Percentiles rank a stretch among this genome's conserved stretches.
These are phyloP conservation scores for Ogataea haglerorum DNA, from an alignment of 805 yeast genomes.

Conservation along the genomic window DNA sequence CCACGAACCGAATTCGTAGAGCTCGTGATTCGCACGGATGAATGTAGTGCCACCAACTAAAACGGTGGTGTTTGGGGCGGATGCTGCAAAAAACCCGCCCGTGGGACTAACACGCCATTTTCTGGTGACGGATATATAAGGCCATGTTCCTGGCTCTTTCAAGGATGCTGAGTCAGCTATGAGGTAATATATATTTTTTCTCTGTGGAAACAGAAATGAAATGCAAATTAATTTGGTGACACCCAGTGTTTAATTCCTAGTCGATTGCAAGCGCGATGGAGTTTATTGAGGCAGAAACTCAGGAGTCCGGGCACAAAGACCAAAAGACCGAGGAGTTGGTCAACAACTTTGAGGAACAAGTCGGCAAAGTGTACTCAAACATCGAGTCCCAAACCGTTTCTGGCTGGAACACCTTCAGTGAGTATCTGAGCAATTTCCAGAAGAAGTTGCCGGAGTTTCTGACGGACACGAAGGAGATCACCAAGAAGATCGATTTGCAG, in stretches of 20 bases:
- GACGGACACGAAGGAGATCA: constrained; percentile 24
- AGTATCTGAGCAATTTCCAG: constrained; percentile 34
- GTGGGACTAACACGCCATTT: no score
- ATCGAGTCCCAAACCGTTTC: constrained; percentile 40
- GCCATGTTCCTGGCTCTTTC: no score
- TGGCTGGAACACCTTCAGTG: constrained; percentile 36
- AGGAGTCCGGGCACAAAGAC: constrained; percentile 29
- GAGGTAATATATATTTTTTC: neutral
- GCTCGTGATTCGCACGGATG: neutral
- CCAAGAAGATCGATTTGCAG: constrained; percentile 20
- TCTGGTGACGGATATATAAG: no score
- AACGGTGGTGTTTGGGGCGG: neutral
- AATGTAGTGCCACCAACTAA: neutral
- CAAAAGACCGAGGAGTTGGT: constrained; percentile 56
- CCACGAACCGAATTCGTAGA: neutral
- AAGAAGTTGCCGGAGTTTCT: constrained; percentile 33
- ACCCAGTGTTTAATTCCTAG: neutral
- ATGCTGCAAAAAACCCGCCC: neutral
- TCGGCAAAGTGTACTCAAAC: constrained; percentile 38
- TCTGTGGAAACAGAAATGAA: neutral
- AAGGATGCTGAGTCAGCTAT: neutral
- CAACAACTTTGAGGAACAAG: constrained; percentile 45
- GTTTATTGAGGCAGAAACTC: constrained; percentile 27
- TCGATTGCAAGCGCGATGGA: constrained; percentile 25
- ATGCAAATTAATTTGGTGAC: neutral